phyloP scores from a whole-genome alignment of 2,329 filamentous ascomycete species.

The Aspergillus jensenii region DNA sequence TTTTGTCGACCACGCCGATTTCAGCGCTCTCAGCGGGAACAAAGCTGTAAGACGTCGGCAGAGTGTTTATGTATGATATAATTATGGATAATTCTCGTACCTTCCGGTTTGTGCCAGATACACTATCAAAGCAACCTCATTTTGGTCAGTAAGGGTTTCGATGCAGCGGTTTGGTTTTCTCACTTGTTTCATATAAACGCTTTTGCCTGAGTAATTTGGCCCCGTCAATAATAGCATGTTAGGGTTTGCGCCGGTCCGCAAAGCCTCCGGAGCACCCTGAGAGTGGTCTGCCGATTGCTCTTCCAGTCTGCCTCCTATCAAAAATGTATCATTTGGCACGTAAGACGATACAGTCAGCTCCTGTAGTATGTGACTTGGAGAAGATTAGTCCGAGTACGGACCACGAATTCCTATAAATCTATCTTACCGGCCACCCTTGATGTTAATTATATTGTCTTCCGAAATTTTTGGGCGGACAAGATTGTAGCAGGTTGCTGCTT shows the following conservation, averaged over 20 bases:
- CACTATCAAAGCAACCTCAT: slow-evolving; percentile 73
- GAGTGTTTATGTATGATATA: background rate
- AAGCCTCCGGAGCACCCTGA: slow-evolving; percentile 2
- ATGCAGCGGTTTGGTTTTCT: background rate
- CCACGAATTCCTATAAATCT: too few relatives aligned
- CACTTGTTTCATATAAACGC: slow-evolving; percentile 85
- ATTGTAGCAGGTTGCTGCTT: slow-evolving; percentile 72
- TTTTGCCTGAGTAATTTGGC: slow-evolving; percentile 96
- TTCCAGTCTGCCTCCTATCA: slow-evolving; percentile 57
- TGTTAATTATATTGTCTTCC: slow-evolving; percentile 66
- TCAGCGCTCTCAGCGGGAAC: slow-evolving; percentile 75
- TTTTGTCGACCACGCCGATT: slow-evolving; percentile 89
- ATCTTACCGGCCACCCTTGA: slow-evolving; percentile 68
- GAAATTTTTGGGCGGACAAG: slow-evolving; percentile 71
- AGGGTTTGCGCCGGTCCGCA: slow-evolving; percentile 39
- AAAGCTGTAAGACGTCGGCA: slow-evolving; percentile 56
- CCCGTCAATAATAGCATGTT: slow-evolving; percentile 82
- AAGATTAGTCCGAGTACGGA: slow-evolving; percentile 8
- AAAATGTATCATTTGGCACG: slow-evolving; percentile 75
- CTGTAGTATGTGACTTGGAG: slow-evolving; percentile 71
- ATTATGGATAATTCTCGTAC: slow-evolving; percentile 24
- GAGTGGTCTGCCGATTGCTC: background rate
- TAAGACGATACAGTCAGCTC: slow-evolving; percentile 79
- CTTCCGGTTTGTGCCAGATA: slow-evolving; percentile 87
- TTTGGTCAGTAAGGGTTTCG: slow-evolving; percentile 9